Evolutionary conservation across 306 rosid genomes (phyloP), one percentile per base, ranked within the genome.

Genomic region (Castanea mollissima): DNA sequence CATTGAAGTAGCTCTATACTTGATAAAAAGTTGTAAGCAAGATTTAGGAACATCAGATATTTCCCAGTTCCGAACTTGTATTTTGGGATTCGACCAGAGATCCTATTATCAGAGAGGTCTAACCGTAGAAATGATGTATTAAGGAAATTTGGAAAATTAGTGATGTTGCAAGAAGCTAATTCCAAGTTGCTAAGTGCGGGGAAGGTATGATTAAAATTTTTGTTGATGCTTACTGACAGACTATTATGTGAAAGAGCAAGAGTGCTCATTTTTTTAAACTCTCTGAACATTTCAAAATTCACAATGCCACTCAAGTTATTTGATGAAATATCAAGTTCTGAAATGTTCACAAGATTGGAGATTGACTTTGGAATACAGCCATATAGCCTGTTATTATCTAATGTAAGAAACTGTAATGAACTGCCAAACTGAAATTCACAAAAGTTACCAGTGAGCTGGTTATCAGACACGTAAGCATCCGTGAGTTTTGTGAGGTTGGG

Each of bases 101-200:
- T 46, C 52, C 0, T 7, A 46, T 46, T 46, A 46, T 46, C 14
- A 46, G 14, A 46, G 12, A 46, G 52, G 52, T 46, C 52, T 46
- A 46, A 46, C 0, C 0, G 4, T 2, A 11, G 4, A 46, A 46
- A 10, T 46, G 52, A 10, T 11, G 52, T 46, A 23, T 65, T 51
- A 4, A 79, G 7, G n/a, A 79, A 74, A 67, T 69, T 14, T 0
- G 91, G 88, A 58, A 85, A 75, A 12, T 14, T 65, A 46, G 5
- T 63, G 14, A 85, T 8, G 16, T 78, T 75, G 54, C 81, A 55
- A 4, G 83, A 82, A 21, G 83, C 72, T 25, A 87, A 55, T 1
- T 0, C 0, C 35, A 86, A 76, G 0, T 0, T 0, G 0, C 0
- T 0, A 68, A 86, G 74, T 19, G 15, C n/a, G 9, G 84, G 81